Conservation (phyloP, 2,329 filamentous ascomycete species). For the Diaporthe citrichinensis region DNA sequence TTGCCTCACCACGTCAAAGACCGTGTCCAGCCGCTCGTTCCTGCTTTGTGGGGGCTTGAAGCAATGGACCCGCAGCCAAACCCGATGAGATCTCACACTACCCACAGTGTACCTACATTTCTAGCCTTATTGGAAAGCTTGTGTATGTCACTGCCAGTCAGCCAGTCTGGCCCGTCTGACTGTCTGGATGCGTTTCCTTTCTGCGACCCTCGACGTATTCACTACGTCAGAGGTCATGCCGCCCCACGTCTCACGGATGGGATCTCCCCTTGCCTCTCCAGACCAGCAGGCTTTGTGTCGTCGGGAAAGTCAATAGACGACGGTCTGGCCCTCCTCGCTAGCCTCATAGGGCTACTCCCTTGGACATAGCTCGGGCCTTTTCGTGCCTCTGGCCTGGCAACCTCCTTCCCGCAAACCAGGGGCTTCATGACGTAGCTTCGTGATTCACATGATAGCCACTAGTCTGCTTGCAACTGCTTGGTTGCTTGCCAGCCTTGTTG, state of each 20-base stretch:
- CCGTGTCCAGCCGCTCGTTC: constrained; percentile 25
- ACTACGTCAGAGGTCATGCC: constrained; percentile 32
- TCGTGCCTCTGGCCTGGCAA: constrained; percentile 28
- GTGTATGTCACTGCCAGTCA: neutral
- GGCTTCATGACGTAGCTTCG: constrained; percentile 32
- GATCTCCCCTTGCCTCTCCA: neutral
- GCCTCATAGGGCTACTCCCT: constrained; percentile 9
- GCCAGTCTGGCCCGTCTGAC: neutral
- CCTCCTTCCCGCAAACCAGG: constrained; percentile 3
- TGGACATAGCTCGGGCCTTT: neutral
- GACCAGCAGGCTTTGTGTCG: neutral
- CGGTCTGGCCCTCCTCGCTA: constrained; percentile 20
- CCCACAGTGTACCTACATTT: neutral
- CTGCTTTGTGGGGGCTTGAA: neutral
- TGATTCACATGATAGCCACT: constrained; percentile 37
- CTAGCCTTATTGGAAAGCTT: neutral
- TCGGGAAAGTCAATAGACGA: constrained; percentile 12
- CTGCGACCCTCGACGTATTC: constrained; percentile 17
- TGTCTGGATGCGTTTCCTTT: neutral
- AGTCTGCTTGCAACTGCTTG: constrained; percentile 21
- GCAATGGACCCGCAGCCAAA: neutral
- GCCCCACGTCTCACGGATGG: constrained; percentile 23
- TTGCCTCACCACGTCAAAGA: neutral
- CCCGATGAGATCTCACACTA: constrained; percentile 9
- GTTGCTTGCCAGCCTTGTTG: constrained; percentile 12